phyloP scores from a whole-genome alignment of 176 grass and related monocot genomes.

The Lolium multiflorum region DNA sequence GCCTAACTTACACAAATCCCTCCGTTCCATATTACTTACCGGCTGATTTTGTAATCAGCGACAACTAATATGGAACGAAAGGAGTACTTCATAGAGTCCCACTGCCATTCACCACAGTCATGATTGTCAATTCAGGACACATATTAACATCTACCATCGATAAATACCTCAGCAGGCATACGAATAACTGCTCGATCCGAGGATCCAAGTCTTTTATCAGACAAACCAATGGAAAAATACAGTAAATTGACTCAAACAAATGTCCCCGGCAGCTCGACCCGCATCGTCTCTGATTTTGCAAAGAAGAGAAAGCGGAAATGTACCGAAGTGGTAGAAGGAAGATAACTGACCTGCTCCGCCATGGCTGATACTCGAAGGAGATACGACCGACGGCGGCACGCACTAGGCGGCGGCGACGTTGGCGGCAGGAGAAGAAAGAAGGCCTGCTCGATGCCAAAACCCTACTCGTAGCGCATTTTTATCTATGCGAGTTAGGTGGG shows the following conservation, averaged over 20 bases:
- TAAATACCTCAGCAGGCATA: too few species aligned
- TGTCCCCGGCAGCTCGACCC: background rate
- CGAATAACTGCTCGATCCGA: too few species aligned
- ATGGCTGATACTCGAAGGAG: conserved; percentile 29
- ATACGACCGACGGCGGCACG: background rate
- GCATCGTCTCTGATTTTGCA: background rate
- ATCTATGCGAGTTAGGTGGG: background rate
- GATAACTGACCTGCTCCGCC: conserved; percentile 36
- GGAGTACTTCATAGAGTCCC: background rate
- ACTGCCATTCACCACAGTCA: background rate
- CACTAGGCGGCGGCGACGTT: background rate
- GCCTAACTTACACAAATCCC: background rate
- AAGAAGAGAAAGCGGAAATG: background rate
- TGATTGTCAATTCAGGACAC: too few species aligned
- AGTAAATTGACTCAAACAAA: background rate
- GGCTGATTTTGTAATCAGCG: too few species aligned
- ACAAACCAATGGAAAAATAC: background rate
- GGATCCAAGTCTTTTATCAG: background rate
- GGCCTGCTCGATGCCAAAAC: conserved; percentile 25
- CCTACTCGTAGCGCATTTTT: conserved; percentile 12
- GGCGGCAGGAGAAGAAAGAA: background rate
- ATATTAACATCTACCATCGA: too few species aligned
- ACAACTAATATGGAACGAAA: too few species aligned
- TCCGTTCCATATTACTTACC: too few species aligned
- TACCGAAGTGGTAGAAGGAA: background rate